phyloP scores from a whole-genome alignment of 306 rosid genomes.

The Alnus glutinosa region DNA sequence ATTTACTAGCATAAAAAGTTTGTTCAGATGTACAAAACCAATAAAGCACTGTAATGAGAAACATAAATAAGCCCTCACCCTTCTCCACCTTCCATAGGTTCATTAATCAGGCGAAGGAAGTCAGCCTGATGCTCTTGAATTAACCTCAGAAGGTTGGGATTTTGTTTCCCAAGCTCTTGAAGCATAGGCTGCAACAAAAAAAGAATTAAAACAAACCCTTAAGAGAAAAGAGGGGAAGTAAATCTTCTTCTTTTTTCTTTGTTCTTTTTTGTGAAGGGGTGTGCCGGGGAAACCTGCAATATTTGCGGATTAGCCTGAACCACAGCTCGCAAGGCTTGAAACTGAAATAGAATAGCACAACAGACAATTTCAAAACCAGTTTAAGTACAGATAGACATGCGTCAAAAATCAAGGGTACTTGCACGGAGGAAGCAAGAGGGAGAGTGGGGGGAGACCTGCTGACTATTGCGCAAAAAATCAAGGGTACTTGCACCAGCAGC shows the following conservation, averaged over 20 bases:
- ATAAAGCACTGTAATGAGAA: not conserved
- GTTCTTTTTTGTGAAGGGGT: not conserved
- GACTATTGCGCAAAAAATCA: slow-evolving; percentile 88
- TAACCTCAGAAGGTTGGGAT: slow-evolving; percentile 85
- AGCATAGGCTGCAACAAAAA: slow-evolving; percentile 83
- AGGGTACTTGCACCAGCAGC: slow-evolving; percentile 72
- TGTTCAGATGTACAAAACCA: not conserved
- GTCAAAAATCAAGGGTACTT: too few species aligned
- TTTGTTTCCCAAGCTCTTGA: slow-evolving; percentile 93
- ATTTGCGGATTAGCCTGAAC: slow-evolving; percentile 97
- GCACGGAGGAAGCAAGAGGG: not conserved
- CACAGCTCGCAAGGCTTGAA: slow-evolving; percentile 85
- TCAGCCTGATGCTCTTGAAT: slow-evolving; percentile 87
- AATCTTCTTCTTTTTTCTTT: too few species aligned
- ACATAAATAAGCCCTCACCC: slow-evolving; percentile 49
- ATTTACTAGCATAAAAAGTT: slow-evolving; percentile 4
- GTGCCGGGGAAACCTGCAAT: slow-evolving; percentile 62
- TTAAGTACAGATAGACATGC: too few species aligned
- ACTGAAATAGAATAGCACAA: slow-evolving; percentile 42
- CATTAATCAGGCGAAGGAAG: slow-evolving; percentile 84
- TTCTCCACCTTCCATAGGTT: slow-evolving; percentile 81
- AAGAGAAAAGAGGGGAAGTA: not conserved
- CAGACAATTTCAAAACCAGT: slow-evolving; percentile 5
- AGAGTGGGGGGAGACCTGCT: slow-evolving; percentile 48
- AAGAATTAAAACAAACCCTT: slow-evolving; percentile 11